phyloP scores from a whole-genome alignment of 2,329 filamentous ascomycete species.

The Nectriaceae sp. region DNA sequence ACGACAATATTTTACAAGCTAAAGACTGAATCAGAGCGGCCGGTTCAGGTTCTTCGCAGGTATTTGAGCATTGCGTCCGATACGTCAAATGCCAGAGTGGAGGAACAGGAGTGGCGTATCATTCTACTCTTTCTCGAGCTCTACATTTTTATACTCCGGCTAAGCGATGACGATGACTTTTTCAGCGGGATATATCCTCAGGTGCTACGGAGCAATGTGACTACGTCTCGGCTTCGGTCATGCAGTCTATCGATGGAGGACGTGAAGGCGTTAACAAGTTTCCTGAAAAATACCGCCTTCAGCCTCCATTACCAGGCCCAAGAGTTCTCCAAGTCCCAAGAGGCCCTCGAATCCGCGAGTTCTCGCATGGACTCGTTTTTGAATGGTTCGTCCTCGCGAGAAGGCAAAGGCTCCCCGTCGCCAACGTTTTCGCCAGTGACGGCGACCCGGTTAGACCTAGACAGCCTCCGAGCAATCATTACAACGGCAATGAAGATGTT shows the following conservation, averaged over 20 bases:
- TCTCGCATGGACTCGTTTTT: conserved; percentile 34
- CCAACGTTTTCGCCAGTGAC: conserved; percentile 1
- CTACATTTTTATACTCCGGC: conserved; percentile 87
- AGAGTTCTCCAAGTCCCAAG: conserved; percentile 49
- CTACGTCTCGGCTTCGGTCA: conserved; percentile 52
- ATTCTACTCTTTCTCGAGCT: conserved; percentile 90
- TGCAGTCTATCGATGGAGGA: conserved; percentile 73
- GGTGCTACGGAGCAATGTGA: conserved; percentile 39
- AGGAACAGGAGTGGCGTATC: conserved; percentile 75
- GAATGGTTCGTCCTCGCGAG: conserved; percentile 9
- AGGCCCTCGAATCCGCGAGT: conserved; percentile 21
- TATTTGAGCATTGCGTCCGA: conserved; percentile 34
- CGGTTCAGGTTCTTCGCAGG: conserved; percentile 31
- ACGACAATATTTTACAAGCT: conserved; percentile 43
- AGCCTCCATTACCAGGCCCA: conserved; percentile 81
- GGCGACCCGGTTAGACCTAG: conserved; percentile 59
- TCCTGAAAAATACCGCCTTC: conserved; percentile 90
- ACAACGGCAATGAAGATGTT: conserved; percentile 83
- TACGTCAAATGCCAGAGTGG: conserved; percentile 20
- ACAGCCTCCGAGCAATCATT: conserved; percentile 77
- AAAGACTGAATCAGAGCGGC: conserved; percentile 29
- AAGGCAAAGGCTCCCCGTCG: background rate
- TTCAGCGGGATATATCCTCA: conserved; percentile 59
- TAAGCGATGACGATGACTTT: conserved; percentile 97
- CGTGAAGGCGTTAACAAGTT: conserved; percentile 73